Conservation (phyloP, 2,329 filamentous ascomycete genomes). For the Fusarium aywerte region DNA sequence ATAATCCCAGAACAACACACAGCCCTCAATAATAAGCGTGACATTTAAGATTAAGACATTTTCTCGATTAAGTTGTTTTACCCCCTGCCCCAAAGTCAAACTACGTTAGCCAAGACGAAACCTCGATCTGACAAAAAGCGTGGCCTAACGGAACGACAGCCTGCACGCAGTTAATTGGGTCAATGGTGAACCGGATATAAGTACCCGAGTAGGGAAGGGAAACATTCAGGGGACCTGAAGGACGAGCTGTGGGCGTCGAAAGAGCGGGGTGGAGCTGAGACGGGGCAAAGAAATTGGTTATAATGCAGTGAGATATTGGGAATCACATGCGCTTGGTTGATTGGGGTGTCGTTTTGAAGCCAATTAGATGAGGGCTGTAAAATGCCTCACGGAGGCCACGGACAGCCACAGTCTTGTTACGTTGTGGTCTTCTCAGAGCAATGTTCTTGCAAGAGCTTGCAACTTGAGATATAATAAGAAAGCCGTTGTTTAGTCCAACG, state of each 20-base stretch:
- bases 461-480: too few species aligned
- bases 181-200: neutral
- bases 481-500: neutral
- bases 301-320: neutral
- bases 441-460: too few species aligned
- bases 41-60: neutral
- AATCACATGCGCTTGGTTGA: neutral
- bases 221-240: neutral
- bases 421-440: neutral
- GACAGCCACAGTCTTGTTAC: neutral
- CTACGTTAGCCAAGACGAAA: neutral
- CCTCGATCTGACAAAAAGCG: neutral
- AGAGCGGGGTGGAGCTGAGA: neutral
- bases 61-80: neutral
- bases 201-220: neutral
- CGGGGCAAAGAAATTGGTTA: neutral
- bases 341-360: neutral
- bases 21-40: neutral
- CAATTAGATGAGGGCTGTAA: neutral
- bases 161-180: neutral
- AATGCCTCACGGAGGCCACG: neutral
- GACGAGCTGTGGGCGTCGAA: neutral
- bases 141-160: neutral
- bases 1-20: neutral
- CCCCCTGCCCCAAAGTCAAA: neutral